Conservation (phyloP, 1,284 basidiomycete genomes). For the Stygiomarasmius scandens region DNA sequence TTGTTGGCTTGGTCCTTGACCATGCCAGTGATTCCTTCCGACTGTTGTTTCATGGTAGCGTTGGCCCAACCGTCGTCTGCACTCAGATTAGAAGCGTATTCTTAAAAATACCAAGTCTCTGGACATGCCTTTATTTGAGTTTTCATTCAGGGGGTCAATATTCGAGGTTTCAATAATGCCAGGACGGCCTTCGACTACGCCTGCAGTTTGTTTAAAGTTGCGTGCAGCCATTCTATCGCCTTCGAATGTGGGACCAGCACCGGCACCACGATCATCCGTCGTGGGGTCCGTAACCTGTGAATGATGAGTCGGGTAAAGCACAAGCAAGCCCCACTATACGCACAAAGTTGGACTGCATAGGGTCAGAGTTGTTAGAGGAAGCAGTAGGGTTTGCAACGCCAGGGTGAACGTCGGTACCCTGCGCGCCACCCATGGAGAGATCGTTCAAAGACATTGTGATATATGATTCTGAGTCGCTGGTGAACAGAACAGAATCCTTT, state of each 20-base stretch:
- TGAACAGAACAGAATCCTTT: not conserved
- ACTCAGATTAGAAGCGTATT: slow-evolving; percentile 1
- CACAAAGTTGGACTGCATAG: slow-evolving; percentile 47
- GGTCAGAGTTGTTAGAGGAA: slow-evolving; percentile 37
- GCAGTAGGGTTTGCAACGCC: slow-evolving; percentile 50
- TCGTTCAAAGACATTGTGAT: slow-evolving; percentile 34
- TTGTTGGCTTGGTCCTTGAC: slow-evolving; percentile 39
- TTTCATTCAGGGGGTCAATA: slow-evolving; percentile 52
- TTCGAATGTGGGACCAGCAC: slow-evolving; percentile 41
- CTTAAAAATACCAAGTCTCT: not conserved
- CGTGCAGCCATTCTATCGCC: slow-evolving; percentile 21
- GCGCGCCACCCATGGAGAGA: slow-evolving; percentile 31
- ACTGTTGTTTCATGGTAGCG: slow-evolving; percentile 18
- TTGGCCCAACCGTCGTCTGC: slow-evolving; percentile 50
- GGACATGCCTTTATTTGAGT: slow-evolving; percentile 42
- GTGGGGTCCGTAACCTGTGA: slow-evolving; percentile 45
- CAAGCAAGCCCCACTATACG: slow-evolving; percentile 16
- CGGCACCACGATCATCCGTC: slow-evolving; percentile 39
- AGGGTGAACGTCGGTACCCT: slow-evolving; percentile 42
- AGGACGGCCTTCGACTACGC: slow-evolving; percentile 52
- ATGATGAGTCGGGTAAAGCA: not conserved
- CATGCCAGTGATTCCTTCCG: slow-evolving; percentile 11
- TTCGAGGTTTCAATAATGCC: slow-evolving; percentile 56
- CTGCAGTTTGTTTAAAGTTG: slow-evolving; percentile 41
- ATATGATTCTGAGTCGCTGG: not conserved